Conservation (phyloP, 495 filamentous ascomycete genomes). For the Xylaria castorea region DNA sequence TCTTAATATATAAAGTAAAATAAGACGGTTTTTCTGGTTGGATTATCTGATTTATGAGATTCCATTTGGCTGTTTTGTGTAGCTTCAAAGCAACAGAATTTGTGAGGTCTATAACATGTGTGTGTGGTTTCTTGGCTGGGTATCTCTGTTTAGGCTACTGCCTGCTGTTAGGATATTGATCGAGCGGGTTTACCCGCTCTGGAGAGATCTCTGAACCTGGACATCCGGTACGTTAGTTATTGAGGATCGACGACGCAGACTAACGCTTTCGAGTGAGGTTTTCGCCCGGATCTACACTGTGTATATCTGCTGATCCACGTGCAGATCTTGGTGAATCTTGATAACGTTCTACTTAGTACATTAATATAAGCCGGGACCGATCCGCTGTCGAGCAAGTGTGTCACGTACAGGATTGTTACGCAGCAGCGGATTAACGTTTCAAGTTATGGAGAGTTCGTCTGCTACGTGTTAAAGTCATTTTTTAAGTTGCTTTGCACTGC, state of each 20-base stretch:
- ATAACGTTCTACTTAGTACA: neutral
- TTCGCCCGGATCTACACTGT: constrained; percentile 10
- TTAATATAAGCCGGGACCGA: neutral
- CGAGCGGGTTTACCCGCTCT: neutral
- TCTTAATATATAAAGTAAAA: too few relatives aligned
- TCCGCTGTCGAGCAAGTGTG: neutral
- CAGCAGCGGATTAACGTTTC: neutral
- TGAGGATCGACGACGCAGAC: neutral
- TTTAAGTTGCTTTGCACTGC: constrained; percentile 5
- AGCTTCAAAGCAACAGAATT: too few relatives aligned
- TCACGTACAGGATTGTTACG: neutral
- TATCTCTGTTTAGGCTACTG: too few relatives aligned
- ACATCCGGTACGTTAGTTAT: neutral
- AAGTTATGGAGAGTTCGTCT: neutral
- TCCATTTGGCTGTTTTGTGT: too few relatives aligned
- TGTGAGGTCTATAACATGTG: too few relatives aligned
- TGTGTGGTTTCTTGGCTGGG: too few relatives aligned
- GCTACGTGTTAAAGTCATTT: too few relatives aligned
- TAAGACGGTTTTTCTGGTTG: too few relatives aligned
- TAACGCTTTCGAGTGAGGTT: neutral
- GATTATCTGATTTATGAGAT: too few relatives aligned
- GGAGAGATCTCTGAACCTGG: too few relatives aligned
- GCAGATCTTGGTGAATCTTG: neutral
- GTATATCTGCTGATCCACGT: neutral
- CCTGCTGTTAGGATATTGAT: neutral